phyloP scores from a whole-genome alignment of 768 basidiomycete genomes.

The Crassisporium funariophilum region DNA sequence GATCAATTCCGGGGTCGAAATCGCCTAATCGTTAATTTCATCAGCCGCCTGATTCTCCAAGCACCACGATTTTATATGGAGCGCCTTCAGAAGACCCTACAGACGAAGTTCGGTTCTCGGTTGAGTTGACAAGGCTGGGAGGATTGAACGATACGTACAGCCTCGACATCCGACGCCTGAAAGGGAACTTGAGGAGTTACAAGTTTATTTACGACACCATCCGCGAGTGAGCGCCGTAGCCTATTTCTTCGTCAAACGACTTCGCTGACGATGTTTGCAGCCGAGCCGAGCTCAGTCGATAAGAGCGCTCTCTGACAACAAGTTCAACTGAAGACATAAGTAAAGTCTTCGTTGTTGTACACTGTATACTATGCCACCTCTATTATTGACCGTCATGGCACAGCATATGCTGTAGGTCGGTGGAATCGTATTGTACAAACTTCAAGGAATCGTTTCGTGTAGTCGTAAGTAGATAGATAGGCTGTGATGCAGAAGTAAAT shows the following conservation, averaged over 20 bases:
- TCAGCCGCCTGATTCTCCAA: no score
- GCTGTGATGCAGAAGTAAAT: background rate
- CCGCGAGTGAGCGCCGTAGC: slow-evolving; percentile 27
- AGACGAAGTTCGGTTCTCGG: slow-evolving; percentile 91
- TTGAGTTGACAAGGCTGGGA: slow-evolving; percentile 86
- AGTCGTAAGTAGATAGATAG: background rate
- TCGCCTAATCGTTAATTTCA: no score
- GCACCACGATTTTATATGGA: slow-evolving; percentile 55
- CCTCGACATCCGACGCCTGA: slow-evolving; percentile 85
- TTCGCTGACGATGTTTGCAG: background rate
- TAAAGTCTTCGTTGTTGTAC: no score
- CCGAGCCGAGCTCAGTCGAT: slow-evolving; percentile 1
- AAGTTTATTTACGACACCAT: slow-evolving; percentile 77
- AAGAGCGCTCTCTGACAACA: background rate
- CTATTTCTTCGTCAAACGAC: background rate
- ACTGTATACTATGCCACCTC: no score
- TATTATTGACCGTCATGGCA: no score
- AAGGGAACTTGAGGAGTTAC: slow-evolving; percentile 85
- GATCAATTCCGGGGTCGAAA: no score
- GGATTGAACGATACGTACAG: slow-evolving; percentile 83
- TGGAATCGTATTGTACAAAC: no score
- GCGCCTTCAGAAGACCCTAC: slow-evolving; percentile 69
- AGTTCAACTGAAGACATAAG: no score
- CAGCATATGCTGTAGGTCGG: no score
- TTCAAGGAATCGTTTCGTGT: no score